phyloP scores from a whole-genome alignment of 2,329 filamentous ascomycete species.

The Penicillium sp. region DNA sequence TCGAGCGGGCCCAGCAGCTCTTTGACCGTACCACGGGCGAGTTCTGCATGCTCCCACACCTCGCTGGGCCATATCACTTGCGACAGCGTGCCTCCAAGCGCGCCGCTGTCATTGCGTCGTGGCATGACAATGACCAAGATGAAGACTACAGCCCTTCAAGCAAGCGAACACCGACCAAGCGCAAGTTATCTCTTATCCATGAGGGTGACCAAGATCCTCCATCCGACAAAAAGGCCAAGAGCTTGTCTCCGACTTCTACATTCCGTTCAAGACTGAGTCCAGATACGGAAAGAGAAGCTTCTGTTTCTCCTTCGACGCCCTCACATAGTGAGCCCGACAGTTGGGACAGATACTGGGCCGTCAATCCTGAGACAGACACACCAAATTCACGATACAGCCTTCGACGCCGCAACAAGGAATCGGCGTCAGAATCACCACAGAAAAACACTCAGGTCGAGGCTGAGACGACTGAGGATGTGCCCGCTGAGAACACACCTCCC shows the following conservation, averaged over 20 bases:
- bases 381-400: neutral
- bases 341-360: slow-evolving; percentile 5
- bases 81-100: neutral
- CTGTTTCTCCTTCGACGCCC: neutral
- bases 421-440: neutral
- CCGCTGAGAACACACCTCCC: slow-evolving; percentile 14
- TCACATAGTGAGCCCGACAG: neutral
- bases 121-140: slow-evolving; percentile 33
- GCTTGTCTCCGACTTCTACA: neutral
- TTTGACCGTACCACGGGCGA: neutral
- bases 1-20: neutral
- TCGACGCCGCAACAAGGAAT: neutral
- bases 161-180: slow-evolving; percentile 5
- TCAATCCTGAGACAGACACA: neutral
- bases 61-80: neutral
- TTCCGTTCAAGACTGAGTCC: neutral
- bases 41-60: neutral
- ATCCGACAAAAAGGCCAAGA: neutral
- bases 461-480: neutral
- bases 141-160: slow-evolving; percentile 32
- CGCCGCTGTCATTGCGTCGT: neutral
- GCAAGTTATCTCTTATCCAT: neutral
- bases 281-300: neutral
- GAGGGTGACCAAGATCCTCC: no score
- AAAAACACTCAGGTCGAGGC: neutral